Evolutionary conservation across 352 stramenopile genomes (phyloP).

Genomic region (Phytophthora vignae): DNA sequence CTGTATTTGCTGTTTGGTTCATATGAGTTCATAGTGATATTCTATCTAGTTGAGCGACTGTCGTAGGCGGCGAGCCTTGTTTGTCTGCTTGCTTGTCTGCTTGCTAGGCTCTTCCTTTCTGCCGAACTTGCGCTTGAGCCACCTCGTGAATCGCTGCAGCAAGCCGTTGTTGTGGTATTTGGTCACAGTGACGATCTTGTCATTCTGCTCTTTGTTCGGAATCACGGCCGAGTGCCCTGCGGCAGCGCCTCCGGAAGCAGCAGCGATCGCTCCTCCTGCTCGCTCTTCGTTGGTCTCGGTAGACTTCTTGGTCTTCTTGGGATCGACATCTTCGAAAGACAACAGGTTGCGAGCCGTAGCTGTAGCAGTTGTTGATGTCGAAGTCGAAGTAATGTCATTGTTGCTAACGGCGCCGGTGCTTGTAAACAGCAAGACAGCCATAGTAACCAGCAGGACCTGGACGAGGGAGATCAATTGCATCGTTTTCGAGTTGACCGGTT

Average conservation of each 20-base stretch:
- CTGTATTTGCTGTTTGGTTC: conserved; percentile 16
- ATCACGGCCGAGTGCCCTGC: conserved; percentile 2
- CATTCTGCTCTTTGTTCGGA: conserved; percentile 1
- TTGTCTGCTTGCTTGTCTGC: neutral
- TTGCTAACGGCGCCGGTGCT: conserved; percentile 8
- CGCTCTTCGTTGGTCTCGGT: conserved; percentile 16
- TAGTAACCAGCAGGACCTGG: conserved; percentile 15
- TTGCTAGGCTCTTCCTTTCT: neutral
- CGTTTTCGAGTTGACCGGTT: neutral
- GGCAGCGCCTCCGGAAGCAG: conserved; percentile 7
- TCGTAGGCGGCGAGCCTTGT: conserved; percentile 18
- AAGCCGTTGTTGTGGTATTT: conserved; percentile 30
- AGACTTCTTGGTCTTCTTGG: neutral
- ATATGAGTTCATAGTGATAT: neutral
- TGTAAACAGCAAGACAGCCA: conserved; percentile 12
- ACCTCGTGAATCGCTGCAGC: conserved; percentile 17
- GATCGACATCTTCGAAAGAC: conserved; percentile 16
- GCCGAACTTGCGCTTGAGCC: conserved; percentile 13
- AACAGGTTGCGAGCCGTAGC: conserved; percentile 7
- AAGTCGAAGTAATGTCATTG: conserved; percentile 2
- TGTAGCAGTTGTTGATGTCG: neutral
- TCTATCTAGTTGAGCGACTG: neutral
- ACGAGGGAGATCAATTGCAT: conserved; percentile 13
- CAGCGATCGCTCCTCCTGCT: conserved; percentile 3
- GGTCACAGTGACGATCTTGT: conserved; percentile 18